phyloP scores from a whole-genome alignment of 1,284 basidiomycete species.

The Coniferiporia weirii region DNA sequence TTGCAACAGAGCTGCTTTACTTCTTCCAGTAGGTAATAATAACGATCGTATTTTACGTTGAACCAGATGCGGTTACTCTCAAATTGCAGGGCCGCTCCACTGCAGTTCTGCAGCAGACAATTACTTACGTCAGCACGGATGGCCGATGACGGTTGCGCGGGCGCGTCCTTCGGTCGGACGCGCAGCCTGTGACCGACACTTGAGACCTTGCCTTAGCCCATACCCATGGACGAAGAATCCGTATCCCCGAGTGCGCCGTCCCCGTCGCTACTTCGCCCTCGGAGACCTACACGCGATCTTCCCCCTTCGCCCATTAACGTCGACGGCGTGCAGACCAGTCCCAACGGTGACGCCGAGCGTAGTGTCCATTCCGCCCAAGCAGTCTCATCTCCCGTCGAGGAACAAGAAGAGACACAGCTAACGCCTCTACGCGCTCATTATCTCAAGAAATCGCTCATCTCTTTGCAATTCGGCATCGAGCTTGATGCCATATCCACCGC shows the following conservation, averaged over 20 bases:
- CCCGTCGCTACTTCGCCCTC: neutral
- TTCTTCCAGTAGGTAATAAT: too few relatives aligned
- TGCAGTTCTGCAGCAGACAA: too few relatives aligned
- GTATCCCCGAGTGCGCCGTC: neutral
- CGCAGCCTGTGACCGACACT: too few relatives aligned
- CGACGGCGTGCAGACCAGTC: slow-evolving; percentile 2
- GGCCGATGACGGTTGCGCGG: neutral
- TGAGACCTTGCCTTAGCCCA: too few relatives aligned
- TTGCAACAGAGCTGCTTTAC: too few relatives aligned
- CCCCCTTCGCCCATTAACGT: slow-evolving; percentile 10
- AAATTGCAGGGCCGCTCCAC: too few relatives aligned
- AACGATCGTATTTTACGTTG: too few relatives aligned
- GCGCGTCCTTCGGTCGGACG: too few relatives aligned
- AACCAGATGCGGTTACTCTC: too few relatives aligned
- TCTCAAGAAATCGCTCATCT: slow-evolving; percentile 91
- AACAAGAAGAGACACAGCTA: slow-evolving; percentile 31
- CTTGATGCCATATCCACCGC: slow-evolving; percentile 62
- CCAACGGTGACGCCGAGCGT: neutral
- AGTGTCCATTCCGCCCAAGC: neutral
- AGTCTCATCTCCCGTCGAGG: slow-evolving; percentile 7
- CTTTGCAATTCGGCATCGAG: slow-evolving; percentile 78
- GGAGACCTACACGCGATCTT: slow-evolving; percentile 7
- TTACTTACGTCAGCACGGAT: neutral
- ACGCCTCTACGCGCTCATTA: slow-evolving; percentile 90
- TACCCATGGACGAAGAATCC: neutral